phyloP scores from a whole-genome alignment of 192 early-diverging fungal genomes.

The Fimicolochytrium jonesii region DNA sequence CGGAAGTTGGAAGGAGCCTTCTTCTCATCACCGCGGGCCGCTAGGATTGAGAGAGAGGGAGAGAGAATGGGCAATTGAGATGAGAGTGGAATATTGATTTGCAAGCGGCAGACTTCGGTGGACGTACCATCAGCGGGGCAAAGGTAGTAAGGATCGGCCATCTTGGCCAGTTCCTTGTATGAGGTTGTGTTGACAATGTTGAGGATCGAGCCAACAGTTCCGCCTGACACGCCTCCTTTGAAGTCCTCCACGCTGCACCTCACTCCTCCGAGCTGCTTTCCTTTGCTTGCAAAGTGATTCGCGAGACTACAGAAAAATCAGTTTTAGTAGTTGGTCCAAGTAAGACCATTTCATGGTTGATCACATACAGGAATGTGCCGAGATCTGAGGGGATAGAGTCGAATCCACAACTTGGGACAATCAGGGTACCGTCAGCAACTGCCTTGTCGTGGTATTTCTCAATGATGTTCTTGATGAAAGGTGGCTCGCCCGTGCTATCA shows the following conservation, averaged over 20 bases:
- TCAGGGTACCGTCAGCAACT: conserved; percentile 54
- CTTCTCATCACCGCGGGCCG: no score
- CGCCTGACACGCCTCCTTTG: conserved; percentile 60
- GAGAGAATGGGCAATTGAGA: no score
- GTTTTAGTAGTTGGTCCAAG: neutral
- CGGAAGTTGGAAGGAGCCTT: conserved; percentile 5
- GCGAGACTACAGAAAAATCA: conserved; percentile 24
- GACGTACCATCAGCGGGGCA: conserved; percentile 7
- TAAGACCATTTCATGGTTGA: neutral
- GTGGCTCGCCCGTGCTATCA: conserved; percentile 84
- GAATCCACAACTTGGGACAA: conserved; percentile 83
- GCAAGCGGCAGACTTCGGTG: no score
- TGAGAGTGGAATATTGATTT: no score
- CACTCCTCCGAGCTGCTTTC: conserved; percentile 21
- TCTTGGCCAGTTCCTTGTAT: conserved; percentile 19
- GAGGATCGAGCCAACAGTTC: conserved; percentile 52
- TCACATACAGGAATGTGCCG: conserved; percentile 62
- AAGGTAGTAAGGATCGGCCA: conserved; percentile 32
- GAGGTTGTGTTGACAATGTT: conserved; percentile 22
- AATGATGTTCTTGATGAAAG: conserved; percentile 62
- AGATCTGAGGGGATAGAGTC: conserved; percentile 90
- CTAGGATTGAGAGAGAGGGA: no score
- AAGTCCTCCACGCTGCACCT: conserved; percentile 6
- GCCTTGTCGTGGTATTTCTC: conserved; percentile 67
- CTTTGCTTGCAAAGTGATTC: conserved; percentile 38